phyloP scores from a whole-genome alignment of 805 yeast species.

The Yarrowia sp. region DNA sequence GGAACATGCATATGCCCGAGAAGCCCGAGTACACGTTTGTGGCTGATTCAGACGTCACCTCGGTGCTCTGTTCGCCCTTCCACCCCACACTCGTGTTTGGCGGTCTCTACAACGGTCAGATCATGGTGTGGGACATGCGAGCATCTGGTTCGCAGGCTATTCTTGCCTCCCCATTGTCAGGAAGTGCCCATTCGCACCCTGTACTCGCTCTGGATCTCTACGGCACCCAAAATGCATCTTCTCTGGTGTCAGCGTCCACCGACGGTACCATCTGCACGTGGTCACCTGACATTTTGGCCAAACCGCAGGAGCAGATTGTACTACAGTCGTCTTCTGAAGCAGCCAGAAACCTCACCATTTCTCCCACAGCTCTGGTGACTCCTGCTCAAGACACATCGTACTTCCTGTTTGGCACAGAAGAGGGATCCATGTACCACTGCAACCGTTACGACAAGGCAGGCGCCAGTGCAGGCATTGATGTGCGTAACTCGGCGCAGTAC shows the following conservation, averaged over 20 bases:
- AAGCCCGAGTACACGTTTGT: conserved; percentile 55
- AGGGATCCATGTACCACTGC: conserved; percentile 51
- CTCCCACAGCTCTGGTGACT: conserved; percentile 48
- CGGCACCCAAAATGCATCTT: conserved; percentile 46
- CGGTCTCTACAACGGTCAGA: conserved; percentile 58
- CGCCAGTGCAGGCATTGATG: conserved; percentile 48
- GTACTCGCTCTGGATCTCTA: conserved; percentile 47
- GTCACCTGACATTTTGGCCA: conserved; percentile 51
- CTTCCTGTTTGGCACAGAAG: conserved; percentile 52
- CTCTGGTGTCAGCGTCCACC: conserved; percentile 50
- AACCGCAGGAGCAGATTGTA: conserved; percentile 49
- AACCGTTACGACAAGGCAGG: conserved; percentile 48
- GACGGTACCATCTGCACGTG: conserved; percentile 53
- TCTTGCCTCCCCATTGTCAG: conserved; percentile 48
- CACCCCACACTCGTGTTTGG: conserved; percentile 55
- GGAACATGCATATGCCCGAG: conserved; percentile 49
- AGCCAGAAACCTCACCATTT: conserved; percentile 44
- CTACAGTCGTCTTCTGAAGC: conserved; percentile 45
- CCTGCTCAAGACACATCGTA: conserved; percentile 47
- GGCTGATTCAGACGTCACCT: conserved; percentile 51
- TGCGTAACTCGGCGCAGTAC: conserved; percentile 41
- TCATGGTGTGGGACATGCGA: conserved; percentile 60
- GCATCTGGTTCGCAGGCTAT: conserved; percentile 47
- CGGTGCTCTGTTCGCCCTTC: conserved; percentile 52
- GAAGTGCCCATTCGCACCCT: conserved; percentile 49